Conservation (phyloP, 148 eudicot species). For the Silene uniflora region DNA sequence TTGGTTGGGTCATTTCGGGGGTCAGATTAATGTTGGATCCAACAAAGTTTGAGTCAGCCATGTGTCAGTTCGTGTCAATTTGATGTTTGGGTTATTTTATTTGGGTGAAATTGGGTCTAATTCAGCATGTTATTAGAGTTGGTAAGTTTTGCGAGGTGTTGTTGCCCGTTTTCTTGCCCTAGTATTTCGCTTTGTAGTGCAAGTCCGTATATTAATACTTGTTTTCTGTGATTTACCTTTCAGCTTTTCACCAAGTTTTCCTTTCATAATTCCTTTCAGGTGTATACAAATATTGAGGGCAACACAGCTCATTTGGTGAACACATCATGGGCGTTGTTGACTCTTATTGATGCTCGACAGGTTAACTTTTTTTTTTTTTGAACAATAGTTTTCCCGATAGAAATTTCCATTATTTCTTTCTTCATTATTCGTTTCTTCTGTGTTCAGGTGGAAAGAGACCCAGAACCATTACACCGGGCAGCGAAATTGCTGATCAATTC, state of each 20-base stretch:
- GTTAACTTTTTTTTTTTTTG: conserved; percentile 31
- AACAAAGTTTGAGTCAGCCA: too few species aligned
- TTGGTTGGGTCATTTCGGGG: not conserved
- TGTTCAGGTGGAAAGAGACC: conserved; percentile 64
- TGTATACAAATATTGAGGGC: conserved; percentile 54
- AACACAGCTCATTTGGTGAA: conserved; percentile 52
- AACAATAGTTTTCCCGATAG: not conserved
- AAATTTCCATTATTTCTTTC: not conserved
- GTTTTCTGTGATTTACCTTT: not conserved
- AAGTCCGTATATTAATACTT: not conserved
- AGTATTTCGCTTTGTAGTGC: not conserved
- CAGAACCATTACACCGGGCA: conserved; percentile 69
- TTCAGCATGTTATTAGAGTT: not conserved
- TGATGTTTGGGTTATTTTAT: not conserved
- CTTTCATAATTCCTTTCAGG: conserved; percentile 25
- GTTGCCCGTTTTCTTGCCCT: not conserved
- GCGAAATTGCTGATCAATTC: conserved; percentile 73
- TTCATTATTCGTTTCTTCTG: not conserved
- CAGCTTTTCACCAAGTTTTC: not conserved
- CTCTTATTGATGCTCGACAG: conserved; percentile 64
- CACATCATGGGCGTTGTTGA: conserved; percentile 69
- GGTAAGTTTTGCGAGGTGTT: not conserved
- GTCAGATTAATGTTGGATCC: too few species aligned
- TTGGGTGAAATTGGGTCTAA: not conserved
- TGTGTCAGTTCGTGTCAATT: not conserved